phyloP scores from a whole-genome alignment of 1,139 yeast genomes.

The Nakaseomyces kungkrabaensis region DNA sequence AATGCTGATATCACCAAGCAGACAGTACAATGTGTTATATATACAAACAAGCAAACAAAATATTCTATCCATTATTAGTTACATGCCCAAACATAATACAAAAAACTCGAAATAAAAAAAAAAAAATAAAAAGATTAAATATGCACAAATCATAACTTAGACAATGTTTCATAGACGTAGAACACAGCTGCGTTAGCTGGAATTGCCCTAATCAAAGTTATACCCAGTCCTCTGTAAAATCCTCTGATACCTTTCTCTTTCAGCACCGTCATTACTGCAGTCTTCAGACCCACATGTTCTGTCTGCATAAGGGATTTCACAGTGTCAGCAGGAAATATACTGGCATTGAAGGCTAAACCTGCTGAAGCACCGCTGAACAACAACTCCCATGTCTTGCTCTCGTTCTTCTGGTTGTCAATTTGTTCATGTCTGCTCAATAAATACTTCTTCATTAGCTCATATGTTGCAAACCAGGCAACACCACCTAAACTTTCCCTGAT shows the following conservation, averaged over 20 bases:
- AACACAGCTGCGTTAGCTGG: constrained; percentile 89
- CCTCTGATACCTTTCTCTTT: constrained; percentile 41
- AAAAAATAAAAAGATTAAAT: background rate
- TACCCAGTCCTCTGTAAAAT: constrained; percentile 76
- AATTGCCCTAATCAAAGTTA: constrained; percentile 69
- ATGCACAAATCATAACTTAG: background rate
- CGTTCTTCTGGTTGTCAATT: constrained; percentile 9
- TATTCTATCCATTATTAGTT: no score
- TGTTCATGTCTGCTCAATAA: constrained; percentile 29
- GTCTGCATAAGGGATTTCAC: constrained; percentile 85
- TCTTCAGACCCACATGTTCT: constrained; percentile 22
- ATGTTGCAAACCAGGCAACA: constrained; percentile 89
- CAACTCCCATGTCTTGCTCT: constrained; percentile 42
- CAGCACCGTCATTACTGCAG: constrained; percentile 34
- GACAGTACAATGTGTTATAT: no score
- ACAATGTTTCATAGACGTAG: constrained; percentile 59
- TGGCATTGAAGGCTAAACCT: constrained; percentile 70
- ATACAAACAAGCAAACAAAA: no score
- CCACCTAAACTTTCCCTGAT: constrained; percentile 83
- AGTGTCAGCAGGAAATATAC: constrained; percentile 85
- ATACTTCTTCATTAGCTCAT: constrained; percentile 45
- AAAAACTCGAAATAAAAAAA: background rate
- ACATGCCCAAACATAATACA: background rate
- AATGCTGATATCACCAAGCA: no score
- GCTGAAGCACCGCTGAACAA: constrained; percentile 78